Conservation (phyloP, 805 yeast genomes). For the Nakazawaea pomicola region DNA sequence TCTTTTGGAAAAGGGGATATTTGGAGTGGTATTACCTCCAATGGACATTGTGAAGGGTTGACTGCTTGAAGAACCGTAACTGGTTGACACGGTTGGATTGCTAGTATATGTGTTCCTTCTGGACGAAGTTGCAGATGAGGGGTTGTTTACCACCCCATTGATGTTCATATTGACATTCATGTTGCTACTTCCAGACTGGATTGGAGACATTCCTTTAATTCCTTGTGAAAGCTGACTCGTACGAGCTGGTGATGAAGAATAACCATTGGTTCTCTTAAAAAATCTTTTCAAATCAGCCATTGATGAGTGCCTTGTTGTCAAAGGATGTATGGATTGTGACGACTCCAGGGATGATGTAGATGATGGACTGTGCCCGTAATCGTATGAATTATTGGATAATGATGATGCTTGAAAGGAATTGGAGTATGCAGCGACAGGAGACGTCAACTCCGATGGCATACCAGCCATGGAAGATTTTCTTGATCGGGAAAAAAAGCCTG, state of each 20-base stretch:
- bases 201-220: slow-evolving; percentile 12
- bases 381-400: slow-evolving; percentile 4
- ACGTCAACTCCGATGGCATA: slow-evolving; percentile 21
- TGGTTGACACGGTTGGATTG: slow-evolving; percentile 16
- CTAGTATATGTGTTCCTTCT: slow-evolving; percentile 33
- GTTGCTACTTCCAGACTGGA: slow-evolving; percentile 3
- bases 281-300: slow-evolving; percentile 76
- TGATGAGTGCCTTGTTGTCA: slow-evolving; percentile 62
- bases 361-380: slow-evolving; percentile 21
- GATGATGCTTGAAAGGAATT: slow-evolving; percentile 10
- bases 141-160: slow-evolving; percentile 9
- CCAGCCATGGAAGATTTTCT: slow-evolving; percentile 37
- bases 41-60: slow-evolving; percentile 20
- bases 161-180: slow-evolving; percentile 9
- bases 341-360: slow-evolving; percentile 24
- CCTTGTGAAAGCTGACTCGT: slow-evolving; percentile 11
- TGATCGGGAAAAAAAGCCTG: slow-evolving; percentile 45
- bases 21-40: slow-evolving; percentile 36
- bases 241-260: slow-evolving; percentile 16
- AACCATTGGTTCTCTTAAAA: slow-evolving; percentile 44
- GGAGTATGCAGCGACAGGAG: slow-evolving; percentile 11
- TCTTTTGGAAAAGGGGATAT: slow-evolving; percentile 64
- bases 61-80: slow-evolving; percentile 7
- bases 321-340: slow-evolving; percentile 33
- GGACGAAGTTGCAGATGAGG: slow-evolving; percentile 10